These are phyloP conservation scores for Calonectria multiphialidica DNA, from an alignment of 2,329 filamentous ascomycete species.

Conservation along the genomic window DNA sequence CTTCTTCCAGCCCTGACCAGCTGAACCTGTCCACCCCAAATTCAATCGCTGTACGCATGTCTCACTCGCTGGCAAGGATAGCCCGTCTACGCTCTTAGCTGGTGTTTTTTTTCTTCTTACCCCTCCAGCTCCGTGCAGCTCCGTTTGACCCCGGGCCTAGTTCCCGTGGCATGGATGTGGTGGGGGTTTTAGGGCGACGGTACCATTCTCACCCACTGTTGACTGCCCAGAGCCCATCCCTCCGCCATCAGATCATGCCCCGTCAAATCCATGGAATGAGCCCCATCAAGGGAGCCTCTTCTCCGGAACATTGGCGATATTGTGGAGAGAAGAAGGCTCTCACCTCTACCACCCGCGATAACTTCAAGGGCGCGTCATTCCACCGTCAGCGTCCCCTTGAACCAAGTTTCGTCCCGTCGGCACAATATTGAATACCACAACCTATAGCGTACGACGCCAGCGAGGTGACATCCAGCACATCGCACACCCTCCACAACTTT, in stretches of 20 bases:
- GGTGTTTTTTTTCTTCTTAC: neutral
- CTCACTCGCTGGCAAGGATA: constrained; percentile 14
- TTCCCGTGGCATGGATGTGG: constrained; percentile 11
- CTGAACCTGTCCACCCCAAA: constrained; percentile 29
- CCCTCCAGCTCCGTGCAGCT: constrained; percentile 32
- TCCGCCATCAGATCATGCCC: constrained; percentile 18
- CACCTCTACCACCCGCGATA: neutral
- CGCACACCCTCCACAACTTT: constrained; percentile 23
- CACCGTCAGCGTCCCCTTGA: constrained; percentile 35
- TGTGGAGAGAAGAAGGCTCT: constrained; percentile 6
- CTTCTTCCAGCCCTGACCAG: constrained; percentile 32
- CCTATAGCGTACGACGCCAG: constrained; percentile 5
- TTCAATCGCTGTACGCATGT: constrained; percentile 20
- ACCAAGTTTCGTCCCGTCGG: constrained; percentile 7
- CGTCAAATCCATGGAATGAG: neutral
- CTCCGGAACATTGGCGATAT: neutral
- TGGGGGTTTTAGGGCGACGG: neutral
- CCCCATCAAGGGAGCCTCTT: constrained; percentile 13
- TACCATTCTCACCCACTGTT: neutral
- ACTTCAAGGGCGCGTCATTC: constrained; percentile 29
- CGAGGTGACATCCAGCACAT: constrained; percentile 31
- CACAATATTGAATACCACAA: constrained; percentile 11
- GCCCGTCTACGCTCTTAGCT: neutral
- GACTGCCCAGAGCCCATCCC: neutral
- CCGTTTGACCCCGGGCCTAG: constrained; percentile 35